Conservation (phyloP, 495 filamentous ascomycete genomes). For the Aspergillus avenaceus region DNA sequence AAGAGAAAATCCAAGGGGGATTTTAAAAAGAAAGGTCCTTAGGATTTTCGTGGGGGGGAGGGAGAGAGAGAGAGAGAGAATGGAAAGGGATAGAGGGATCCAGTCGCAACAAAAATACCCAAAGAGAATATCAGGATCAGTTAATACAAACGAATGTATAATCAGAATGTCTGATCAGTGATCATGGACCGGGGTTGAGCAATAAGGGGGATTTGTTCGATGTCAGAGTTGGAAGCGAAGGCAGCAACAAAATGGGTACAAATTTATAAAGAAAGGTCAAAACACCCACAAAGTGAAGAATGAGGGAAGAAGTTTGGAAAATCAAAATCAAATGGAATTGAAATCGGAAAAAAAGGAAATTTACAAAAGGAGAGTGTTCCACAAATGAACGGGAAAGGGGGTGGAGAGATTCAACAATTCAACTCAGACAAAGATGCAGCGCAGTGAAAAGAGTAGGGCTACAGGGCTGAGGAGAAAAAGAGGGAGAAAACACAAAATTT, state of each 20-base stretch:
- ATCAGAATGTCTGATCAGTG: background rate
- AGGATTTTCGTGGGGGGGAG: too few relatives aligned
- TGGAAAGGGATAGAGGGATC: too few relatives aligned
- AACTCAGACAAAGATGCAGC: too few relatives aligned
- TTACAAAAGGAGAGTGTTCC: background rate
- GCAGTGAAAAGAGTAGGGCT: slow-evolving; percentile 5
- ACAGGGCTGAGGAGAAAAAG: slow-evolving; percentile 12
- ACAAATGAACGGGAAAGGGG: background rate
- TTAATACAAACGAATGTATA: background rate
- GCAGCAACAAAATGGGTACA: background rate
- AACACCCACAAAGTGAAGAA: background rate
- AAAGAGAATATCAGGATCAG: background rate
- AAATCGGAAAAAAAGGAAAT: background rate
- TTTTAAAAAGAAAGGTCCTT: too few relatives aligned
- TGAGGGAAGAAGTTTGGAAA: background rate
- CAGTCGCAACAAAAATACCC: background rate
- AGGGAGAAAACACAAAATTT: background rate
- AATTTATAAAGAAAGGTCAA: background rate
- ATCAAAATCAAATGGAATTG: background rate
- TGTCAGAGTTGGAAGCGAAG: background rate
- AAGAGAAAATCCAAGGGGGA: too few relatives aligned
- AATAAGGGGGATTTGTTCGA: too few relatives aligned
- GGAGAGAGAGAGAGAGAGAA: background rate
- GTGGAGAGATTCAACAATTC: background rate
- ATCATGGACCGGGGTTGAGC: too few relatives aligned